These are phyloP conservation scores for Parastagonospora avenae DNA, from an alignment of 2,329 filamentous ascomycete species.

Conservation along the genomic window DNA sequence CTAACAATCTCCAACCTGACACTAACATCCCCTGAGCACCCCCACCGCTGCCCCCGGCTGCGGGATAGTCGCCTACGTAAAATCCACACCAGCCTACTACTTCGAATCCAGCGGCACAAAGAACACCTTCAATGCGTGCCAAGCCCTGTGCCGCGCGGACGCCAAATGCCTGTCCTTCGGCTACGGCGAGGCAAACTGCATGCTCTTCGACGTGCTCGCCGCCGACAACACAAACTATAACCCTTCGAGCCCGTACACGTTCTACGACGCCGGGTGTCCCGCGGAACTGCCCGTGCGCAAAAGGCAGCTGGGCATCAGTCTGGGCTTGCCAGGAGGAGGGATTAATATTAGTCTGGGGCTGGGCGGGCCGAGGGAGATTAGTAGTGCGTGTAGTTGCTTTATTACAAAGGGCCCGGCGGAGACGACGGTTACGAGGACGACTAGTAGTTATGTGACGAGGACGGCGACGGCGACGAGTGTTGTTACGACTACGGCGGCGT, in stretches of 20 bases:
- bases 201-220: slow-evolving; percentile 39
- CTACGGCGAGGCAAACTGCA: slow-evolving; percentile 42
- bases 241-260: slow-evolving; percentile 41
- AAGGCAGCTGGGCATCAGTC: slow-evolving; percentile 24
- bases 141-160: slow-evolving; percentile 39
- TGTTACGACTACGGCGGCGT: slow-evolving; percentile 16
- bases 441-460: slow-evolving; percentile 17
- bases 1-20: not conserved
- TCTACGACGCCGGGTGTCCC: slow-evolving; percentile 37
- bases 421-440: slow-evolving; percentile 31
- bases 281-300: slow-evolving; percentile 36
- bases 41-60: slow-evolving; percentile 24
- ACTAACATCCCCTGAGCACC: slow-evolving; percentile 18
- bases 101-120: slow-evolving; percentile 42
- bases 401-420: slow-evolving; percentile 32
- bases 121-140: slow-evolving; percentile 37
- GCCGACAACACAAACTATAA: slow-evolving; percentile 40
- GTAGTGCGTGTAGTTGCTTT: slow-evolving; percentile 39
- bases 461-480: slow-evolving; percentile 30
- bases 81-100: slow-evolving; percentile 37
- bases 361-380: slow-evolving; percentile 19
- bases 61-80: slow-evolving; percentile 40
- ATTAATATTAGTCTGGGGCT: slow-evolving; percentile 34
- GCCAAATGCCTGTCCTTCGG: slow-evolving; percentile 39
- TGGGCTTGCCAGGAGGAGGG: slow-evolving; percentile 12